Evolutionary conservation across 768 basidiomycete species (phyloP).

Genomic region (Agrocybe chaxingu): DNA sequence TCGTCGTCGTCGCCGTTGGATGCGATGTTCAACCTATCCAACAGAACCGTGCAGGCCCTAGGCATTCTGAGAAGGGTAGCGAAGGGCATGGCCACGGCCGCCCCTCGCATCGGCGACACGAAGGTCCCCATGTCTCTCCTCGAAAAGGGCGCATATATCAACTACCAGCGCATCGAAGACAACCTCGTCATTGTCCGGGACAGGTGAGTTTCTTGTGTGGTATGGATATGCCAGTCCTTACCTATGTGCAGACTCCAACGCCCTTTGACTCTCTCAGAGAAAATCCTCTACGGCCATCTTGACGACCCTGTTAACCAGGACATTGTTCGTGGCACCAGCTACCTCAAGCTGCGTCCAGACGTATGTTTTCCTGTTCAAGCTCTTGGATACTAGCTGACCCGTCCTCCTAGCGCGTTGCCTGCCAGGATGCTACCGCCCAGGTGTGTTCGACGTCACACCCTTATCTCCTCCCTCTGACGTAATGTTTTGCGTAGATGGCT

Average conservation of each 20-base stretch:
- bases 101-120: conserved; percentile 80
- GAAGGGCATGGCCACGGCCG: conserved; percentile 79
- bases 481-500: conserved; percentile 74
- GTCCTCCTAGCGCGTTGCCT: conserved; percentile 68
- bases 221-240: conserved; percentile 7
- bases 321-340: conserved; percentile 87
- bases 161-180: conserved; percentile 97
- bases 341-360: conserved; percentile 97
- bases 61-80: conserved; percentile 50
- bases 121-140: conserved; percentile 88
- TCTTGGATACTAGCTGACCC: not conserved
- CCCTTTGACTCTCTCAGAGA: conserved; percentile 91
- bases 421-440: conserved; percentile 90
- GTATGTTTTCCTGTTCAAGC: conserved; percentile 46
- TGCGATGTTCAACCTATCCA: conserved; percentile 63
- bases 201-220: conserved; percentile 44
- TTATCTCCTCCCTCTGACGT: conserved; percentile 25
- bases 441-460: conserved; percentile 33
- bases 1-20: conserved; percentile 26
- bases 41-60: conserved; percentile 50
- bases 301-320: conserved; percentile 92
- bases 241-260: conserved; percentile 64
- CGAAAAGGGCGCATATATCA: conserved; percentile 81
- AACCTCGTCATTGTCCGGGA: conserved; percentile 86
- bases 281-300: conserved; percentile 97